These are phyloP conservation scores for Melaleuca alternifolia DNA, from an alignment of 345 rosid genomes.

Conservation along the genomic window DNA sequence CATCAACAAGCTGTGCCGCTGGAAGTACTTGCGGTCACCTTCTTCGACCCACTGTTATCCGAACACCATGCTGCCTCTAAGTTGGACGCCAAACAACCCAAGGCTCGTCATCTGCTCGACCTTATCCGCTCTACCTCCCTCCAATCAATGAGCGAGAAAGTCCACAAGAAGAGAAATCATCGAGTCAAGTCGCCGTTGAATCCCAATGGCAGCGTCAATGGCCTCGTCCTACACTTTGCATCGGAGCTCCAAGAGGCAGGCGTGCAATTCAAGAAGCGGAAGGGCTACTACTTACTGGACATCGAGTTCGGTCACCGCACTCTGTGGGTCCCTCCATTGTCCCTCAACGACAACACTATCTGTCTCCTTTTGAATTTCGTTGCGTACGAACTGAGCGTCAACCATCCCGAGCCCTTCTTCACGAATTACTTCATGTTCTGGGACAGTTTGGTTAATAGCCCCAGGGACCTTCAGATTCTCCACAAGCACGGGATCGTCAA, in stretches of 20 bases:
- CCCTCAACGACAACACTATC: not conserved
- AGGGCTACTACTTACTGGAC: not conserved
- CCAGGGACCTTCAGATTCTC: not conserved
- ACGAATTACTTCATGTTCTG: constrained; percentile 5
- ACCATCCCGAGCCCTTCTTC: not conserved
- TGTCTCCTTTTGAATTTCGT: constrained; percentile 2
- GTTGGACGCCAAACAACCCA: not conserved
- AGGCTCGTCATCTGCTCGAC: constrained; percentile 1
- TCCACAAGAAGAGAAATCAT: not conserved
- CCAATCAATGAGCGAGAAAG: not conserved
- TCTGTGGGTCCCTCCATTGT: not conserved
- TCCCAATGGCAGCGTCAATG: not conserved
- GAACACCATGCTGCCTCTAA: not conserved
- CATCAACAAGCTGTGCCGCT: not conserved
- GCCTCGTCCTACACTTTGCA: not conserved
- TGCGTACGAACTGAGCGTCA: not conserved
- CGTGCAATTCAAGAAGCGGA: not conserved
- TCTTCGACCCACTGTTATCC: constrained; percentile 1
- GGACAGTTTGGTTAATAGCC: not conserved
- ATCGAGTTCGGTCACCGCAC: not conserved
- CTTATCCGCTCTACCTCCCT: constrained; percentile 4
- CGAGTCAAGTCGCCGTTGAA: not conserved
- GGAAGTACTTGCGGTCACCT: not conserved
- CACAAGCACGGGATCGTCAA: constrained; percentile 1
- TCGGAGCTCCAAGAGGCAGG: constrained; percentile 5